Conservation (phyloP, 257 asterid genomes). For the Solanum ossicruentum region DNA sequence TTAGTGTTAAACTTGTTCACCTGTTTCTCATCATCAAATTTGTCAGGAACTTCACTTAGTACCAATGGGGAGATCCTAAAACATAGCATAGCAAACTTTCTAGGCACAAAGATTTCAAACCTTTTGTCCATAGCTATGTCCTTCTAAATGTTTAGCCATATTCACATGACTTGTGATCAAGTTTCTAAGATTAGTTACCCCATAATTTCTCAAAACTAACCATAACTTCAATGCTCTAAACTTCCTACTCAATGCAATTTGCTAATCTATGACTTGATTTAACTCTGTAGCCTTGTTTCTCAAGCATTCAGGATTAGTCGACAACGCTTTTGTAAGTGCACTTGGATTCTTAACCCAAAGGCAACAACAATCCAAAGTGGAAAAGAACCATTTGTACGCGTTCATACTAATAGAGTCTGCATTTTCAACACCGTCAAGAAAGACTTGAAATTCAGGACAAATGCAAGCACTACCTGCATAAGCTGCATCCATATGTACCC, state of each 20-base stretch:
- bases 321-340: constrained; percentile 41
- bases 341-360: constrained; percentile 66
- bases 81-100: constrained; percentile 63
- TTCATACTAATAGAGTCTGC: constrained; percentile 69
- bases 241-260: constrained; percentile 59
- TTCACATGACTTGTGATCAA: constrained; percentile 46
- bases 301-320: constrained; percentile 50
- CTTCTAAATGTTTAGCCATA: constrained; percentile 68
- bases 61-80: constrained; percentile 42
- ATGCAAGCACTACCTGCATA: constrained; percentile 74
- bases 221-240: constrained; percentile 62
- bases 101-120: constrained; percentile 63
- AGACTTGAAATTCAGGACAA: constrained; percentile 56
- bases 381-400: constrained; percentile 69
- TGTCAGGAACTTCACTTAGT: constrained; percentile 5
- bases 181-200: constrained; percentile 41
- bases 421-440: constrained; percentile 51
- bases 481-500: constrained; percentile 82
- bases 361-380: constrained; percentile 71
- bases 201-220: constrained; percentile 64
- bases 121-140: constrained; percentile 46
- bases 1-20: constrained; percentile 35
- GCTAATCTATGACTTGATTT: constrained; percentile 67
- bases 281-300: constrained; percentile 56
- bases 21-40: constrained; percentile 16